phyloP scores from a whole-genome alignment of 257 asterid genomes.

The Primulina tabacum region DNA sequence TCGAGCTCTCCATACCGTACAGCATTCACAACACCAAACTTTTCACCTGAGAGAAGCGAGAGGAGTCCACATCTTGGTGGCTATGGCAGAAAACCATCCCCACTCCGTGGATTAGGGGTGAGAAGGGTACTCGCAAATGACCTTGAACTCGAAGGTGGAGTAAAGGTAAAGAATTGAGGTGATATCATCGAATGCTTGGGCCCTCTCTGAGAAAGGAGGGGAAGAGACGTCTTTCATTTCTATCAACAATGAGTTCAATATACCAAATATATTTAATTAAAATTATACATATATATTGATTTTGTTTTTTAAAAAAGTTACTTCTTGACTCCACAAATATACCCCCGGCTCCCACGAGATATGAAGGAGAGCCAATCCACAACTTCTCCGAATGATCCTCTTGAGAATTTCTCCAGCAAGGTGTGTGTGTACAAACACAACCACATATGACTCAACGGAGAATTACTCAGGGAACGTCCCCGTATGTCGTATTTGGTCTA shows the following conservation, averaged over 20 bases:
- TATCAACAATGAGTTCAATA: not conserved
- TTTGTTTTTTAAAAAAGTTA: too few relatives aligned
- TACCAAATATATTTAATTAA: too few relatives aligned
- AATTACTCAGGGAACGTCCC: slow-evolving; percentile 63
- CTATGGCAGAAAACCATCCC: slow-evolving; percentile 31
- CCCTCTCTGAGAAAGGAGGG: not conserved
- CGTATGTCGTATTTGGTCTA: slow-evolving; percentile 67
- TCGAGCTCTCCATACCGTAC: slow-evolving; percentile 68
- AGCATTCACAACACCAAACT: slow-evolving; percentile 53
- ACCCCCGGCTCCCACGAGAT: too few relatives aligned
- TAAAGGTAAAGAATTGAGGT: slow-evolving; percentile 42
- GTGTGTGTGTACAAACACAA: too few relatives aligned
- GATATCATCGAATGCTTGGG: slow-evolving; percentile 28
- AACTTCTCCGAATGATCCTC: too few relatives aligned
- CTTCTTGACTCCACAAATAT: too few relatives aligned
- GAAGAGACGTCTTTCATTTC: not conserved
- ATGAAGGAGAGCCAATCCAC: too few relatives aligned
- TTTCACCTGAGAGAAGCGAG: slow-evolving; percentile 64
- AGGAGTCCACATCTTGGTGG: slow-evolving; percentile 45
- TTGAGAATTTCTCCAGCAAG: too few relatives aligned
- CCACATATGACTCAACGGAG: too few relatives aligned
- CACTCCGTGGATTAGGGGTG: slow-evolving; percentile 75
- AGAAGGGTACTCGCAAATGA: slow-evolving; percentile 67
- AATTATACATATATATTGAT: too few relatives aligned
- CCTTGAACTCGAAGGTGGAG: slow-evolving; percentile 47